phyloP scores from a whole-genome alignment of 805 yeast genomes.

The Starmerella sp. region DNA sequence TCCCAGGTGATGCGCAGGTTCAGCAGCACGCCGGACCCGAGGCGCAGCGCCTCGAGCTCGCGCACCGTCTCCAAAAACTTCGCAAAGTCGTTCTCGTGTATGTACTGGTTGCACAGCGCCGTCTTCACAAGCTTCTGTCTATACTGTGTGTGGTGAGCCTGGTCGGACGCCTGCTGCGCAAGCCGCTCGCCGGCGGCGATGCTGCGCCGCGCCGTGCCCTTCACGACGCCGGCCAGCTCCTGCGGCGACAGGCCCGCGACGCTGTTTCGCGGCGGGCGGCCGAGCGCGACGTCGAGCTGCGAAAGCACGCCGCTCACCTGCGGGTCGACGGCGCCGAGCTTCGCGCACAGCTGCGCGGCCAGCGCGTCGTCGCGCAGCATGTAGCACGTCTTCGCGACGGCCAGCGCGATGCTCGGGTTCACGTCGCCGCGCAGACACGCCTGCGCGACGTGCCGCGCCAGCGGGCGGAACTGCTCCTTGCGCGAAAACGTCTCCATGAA shows the following conservation, averaged over 20 bases:
- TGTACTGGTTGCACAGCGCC: conserved; percentile 16
- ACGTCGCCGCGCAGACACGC: conserved; percentile 2
- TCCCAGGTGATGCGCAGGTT: conserved; percentile 22
- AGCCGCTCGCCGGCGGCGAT: conserved; percentile 5
- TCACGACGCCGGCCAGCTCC: conserved; percentile 15
- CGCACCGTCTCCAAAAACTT: conserved; percentile 1
- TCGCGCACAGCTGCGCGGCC: not conserved
- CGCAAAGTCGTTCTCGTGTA: conserved; percentile 1
- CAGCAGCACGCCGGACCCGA: conserved; percentile 12
- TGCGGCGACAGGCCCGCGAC: conserved; percentile 29
- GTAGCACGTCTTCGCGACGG: conserved; percentile 13
- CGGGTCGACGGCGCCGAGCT: not conserved
- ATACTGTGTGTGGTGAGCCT: not conserved
- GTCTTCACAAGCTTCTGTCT: conserved; percentile 2
- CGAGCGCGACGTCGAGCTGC: conserved; percentile 4
- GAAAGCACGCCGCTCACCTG: not conserved
- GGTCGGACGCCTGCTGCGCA: not conserved
- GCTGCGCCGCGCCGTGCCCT: conserved; percentile 3
- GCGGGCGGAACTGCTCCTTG: not conserved
- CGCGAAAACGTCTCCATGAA: conserved; percentile 14
- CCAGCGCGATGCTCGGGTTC: conserved; percentile 7
- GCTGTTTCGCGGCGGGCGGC: not conserved
- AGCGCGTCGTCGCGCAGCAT: conserved; percentile 7
- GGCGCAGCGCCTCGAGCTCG: not conserved
- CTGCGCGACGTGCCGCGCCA: conserved; percentile 12